phyloP scores from a whole-genome alignment of 768 basidiomycete species.

The Boletales sp. region DNA sequence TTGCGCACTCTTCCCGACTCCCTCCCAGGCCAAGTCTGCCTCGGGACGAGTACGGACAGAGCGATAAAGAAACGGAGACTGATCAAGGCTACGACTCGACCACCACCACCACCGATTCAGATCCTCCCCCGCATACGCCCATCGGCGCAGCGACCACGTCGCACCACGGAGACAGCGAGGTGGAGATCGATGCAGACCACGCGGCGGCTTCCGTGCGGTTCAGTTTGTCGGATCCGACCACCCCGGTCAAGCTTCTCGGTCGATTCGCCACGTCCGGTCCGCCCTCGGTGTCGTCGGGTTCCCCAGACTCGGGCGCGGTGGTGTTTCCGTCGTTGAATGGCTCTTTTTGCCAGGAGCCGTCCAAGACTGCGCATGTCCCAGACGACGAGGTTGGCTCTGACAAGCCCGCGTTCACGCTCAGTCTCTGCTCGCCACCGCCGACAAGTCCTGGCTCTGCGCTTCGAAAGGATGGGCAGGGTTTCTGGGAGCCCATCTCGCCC shows the following conservation, averaged over 20 bases:
- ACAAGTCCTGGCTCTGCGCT: conserved; percentile 10
- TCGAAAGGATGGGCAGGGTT: conserved; percentile 25
- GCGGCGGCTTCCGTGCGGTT: neutral
- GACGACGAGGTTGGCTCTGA: too few species aligned
- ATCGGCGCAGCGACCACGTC: conserved; percentile 9
- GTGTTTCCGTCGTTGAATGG: conserved; percentile 25
- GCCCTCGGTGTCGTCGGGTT: neutral
- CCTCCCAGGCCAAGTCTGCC: conserved; percentile 1
- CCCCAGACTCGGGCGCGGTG: conserved; percentile 6
- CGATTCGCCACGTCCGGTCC: conserved; percentile 9
- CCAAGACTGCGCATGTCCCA: too few species aligned
- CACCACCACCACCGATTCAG: conserved; percentile 26
- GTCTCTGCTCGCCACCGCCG: conserved; percentile 9
- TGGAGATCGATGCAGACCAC: conserved; percentile 2
- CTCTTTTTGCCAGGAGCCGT: conserved; percentile 15
- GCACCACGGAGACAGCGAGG: conserved; percentile 15
- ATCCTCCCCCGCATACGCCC: conserved; percentile 26
- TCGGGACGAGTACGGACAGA: conserved; percentile 4
- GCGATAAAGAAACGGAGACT: conserved; percentile 20
- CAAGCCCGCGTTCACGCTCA: conserved; percentile 1
- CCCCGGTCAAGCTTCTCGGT: conserved; percentile 14
- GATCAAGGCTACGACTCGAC: conserved; percentile 26
- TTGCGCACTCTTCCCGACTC: neutral
- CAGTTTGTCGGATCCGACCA: conserved; percentile 11
- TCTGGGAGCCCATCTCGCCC: conserved; percentile 25